These are phyloP conservation scores for Pyracantha coccinea DNA, from an alignment of 331 rosid species.

Conservation along the genomic window DNA sequence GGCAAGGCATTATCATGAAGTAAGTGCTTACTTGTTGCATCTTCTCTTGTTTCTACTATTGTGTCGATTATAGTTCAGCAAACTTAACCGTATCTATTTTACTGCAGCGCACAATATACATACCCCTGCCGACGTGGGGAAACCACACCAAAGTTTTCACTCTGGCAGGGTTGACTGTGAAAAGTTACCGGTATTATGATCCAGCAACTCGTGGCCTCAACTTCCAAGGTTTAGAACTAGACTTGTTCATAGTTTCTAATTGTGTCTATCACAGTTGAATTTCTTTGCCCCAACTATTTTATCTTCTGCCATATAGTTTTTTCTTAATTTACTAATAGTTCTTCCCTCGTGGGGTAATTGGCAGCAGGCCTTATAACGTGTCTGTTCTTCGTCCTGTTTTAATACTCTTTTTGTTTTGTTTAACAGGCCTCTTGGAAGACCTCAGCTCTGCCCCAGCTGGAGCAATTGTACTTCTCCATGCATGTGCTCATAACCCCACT, in stretches of 20 bases:
- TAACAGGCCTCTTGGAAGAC: slow-evolving; percentile 84
- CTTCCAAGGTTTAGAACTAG: slow-evolving; percentile 63
- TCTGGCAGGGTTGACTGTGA: slow-evolving; percentile 76
- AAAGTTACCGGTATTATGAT: slow-evolving; percentile 84
- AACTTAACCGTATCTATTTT: slow-evolving; percentile 3
- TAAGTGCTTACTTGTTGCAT: slow-evolving; percentile 24
- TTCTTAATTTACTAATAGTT: background rate
- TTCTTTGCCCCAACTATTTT: background rate
- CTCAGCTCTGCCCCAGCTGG: slow-evolving; percentile 94
- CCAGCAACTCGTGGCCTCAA: slow-evolving; percentile 92
- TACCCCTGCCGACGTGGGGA: slow-evolving; percentile 98
- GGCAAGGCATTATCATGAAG: slow-evolving; percentile 90
- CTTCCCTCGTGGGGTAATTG: background rate
- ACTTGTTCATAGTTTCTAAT: background rate
- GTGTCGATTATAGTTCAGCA: background rate
- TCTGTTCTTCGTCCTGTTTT: slow-evolving; percentile 1
- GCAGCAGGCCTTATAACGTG: background rate
- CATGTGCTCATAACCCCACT: slow-evolving; percentile 98
- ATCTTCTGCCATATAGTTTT: background rate
- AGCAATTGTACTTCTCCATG: slow-evolving; percentile 83
- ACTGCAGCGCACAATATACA: slow-evolving; percentile 70
- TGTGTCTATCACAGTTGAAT: background rate
- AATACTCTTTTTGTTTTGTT: slow-evolving; percentile 2
- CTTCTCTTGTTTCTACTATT: background rate
- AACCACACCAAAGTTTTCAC: slow-evolving; percentile 78